Evolutionary conservation across 2,329 filamentous ascomycete genomes (phyloP).

Genomic region (Talaromyces sp.): DNA sequence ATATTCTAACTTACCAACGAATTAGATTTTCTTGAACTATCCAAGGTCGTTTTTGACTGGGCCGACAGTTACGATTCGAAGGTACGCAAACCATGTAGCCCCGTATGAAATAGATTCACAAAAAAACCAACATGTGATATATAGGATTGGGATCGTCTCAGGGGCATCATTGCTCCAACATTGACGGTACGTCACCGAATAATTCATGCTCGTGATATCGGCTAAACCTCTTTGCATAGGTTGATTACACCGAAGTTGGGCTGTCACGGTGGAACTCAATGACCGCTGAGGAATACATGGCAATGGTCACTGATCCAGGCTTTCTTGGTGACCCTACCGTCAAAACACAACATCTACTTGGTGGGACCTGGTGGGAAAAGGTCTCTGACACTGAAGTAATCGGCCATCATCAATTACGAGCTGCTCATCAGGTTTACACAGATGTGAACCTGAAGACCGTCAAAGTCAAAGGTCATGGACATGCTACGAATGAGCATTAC

Average conservation of each 20-base stretch:
- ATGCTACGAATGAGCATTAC: constrained; percentile 57
- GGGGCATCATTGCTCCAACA: constrained; percentile 43
- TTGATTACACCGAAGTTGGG: constrained; percentile 68
- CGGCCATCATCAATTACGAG: constrained; percentile 60
- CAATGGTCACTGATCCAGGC: constrained; percentile 55
- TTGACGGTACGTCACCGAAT: constrained; percentile 21
- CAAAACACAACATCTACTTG: constrained; percentile 64
- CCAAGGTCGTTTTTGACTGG: constrained; percentile 42
- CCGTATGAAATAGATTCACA: neutral
- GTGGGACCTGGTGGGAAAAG: constrained; percentile 57
- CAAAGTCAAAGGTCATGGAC: constrained; percentile 58
- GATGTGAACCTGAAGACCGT: constrained; percentile 49
- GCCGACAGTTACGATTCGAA: constrained; percentile 46
- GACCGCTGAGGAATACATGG: constrained; percentile 59
- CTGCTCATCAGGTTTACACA: constrained; percentile 60
- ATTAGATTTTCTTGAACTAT: constrained; percentile 34
- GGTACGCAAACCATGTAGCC: constrained; percentile 24
- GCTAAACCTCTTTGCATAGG: constrained; percentile 44
- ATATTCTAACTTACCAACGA: neutral
- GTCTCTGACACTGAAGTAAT: constrained; percentile 57
- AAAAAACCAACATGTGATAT: neutral
- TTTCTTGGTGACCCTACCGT: constrained; percentile 61
- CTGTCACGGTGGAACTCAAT: constrained; percentile 60
- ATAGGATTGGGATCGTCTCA: constrained; percentile 42
- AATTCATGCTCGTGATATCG: neutral